Conservation (phyloP, 805 yeast genomes). For the Trichomonascus vanleenenianus region DNA sequence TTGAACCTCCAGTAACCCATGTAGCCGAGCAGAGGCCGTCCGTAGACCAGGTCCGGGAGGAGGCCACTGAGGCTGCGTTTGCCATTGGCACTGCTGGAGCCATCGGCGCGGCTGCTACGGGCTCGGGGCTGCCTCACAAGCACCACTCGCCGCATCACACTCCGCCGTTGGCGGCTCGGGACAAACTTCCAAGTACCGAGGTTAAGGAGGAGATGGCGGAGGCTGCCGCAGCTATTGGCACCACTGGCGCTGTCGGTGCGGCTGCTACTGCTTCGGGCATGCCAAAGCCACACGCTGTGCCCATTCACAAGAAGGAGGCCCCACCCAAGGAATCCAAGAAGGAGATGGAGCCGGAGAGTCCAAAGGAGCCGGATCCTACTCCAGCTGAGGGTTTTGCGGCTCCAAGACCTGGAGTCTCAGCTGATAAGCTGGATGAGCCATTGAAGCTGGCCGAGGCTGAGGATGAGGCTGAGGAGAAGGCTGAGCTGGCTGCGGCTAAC, state of each 20-base stretch:
- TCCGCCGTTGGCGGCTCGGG: not conserved
- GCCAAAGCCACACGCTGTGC: not conserved
- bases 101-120: not conserved
- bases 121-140: not conserved
- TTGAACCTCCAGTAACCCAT: too few relatives aligned
- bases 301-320: not conserved
- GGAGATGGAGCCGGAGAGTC: not conserved
- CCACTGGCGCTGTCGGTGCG: slow-evolving; percentile 1
- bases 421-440: slow-evolving; percentile 2
- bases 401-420: not conserved
- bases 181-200: too few relatives aligned
- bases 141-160: slow-evolving; percentile 2
- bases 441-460: slow-evolving; percentile 4
- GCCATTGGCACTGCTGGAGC: slow-evolving; percentile 3
- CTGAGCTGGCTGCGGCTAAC: not conserved
- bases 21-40: too few relatives aligned
- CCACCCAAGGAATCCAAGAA: not conserved
- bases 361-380: slow-evolving; percentile 4
- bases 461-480: slow-evolving; percentile 6
- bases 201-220: too few relatives aligned
- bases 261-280: slow-evolving; percentile 1
- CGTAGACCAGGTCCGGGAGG: not conserved
- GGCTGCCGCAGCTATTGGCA: slow-evolving; percentile 3
- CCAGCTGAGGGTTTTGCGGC: slow-evolving; percentile 1
- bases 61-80: slow-evolving; percentile 1